Conservation (phyloP, 768 basidiomycete genomes). For the Porphyrellus cyaneotinctus region DNA sequence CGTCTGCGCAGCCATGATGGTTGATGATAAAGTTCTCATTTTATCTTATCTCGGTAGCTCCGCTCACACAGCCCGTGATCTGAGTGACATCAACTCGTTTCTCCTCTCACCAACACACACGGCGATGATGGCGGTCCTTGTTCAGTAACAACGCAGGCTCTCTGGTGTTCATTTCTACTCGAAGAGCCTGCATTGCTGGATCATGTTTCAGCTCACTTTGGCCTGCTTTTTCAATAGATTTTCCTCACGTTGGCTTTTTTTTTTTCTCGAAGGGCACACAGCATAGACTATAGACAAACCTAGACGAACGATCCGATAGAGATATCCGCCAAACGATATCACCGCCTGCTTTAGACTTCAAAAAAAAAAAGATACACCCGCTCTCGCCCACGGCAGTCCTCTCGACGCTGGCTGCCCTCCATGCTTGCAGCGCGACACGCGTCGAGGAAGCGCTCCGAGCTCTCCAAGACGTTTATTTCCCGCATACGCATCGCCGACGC, state of each 20-base stretch:
- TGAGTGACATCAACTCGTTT: constrained; percentile 2
- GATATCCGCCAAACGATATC: constrained; percentile 8
- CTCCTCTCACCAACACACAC: constrained; percentile 7
- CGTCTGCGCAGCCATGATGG: constrained; percentile 15
- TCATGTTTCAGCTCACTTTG: not conserved
- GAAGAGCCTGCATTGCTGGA: constrained; percentile 21
- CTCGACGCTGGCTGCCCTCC: constrained; percentile 50
- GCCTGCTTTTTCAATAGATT: not conserved
- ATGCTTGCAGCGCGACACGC: constrained; percentile 31
- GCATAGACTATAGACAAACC: constrained; percentile 15
- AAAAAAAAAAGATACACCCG: constrained; percentile 12
- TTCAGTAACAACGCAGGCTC: constrained; percentile 49
- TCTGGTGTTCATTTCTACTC: constrained; percentile 15
- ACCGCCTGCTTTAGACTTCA: too few relatives aligned
- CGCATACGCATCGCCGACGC: too few relatives aligned
- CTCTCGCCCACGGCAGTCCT: constrained; percentile 48
- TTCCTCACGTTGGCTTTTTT: too few relatives aligned
- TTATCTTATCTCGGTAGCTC: constrained; percentile 22
- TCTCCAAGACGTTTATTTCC: constrained; percentile 52
- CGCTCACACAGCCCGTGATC: not conserved
- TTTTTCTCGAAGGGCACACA: not conserved
- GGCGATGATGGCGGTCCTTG: constrained; percentile 47
- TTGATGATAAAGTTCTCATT: constrained; percentile 7
- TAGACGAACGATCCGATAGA: constrained; percentile 12
- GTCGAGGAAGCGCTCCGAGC: constrained; percentile 41